phyloP scores from a whole-genome alignment of 2,329 filamentous ascomycete genomes.

The Diplodia seriata region DNA sequence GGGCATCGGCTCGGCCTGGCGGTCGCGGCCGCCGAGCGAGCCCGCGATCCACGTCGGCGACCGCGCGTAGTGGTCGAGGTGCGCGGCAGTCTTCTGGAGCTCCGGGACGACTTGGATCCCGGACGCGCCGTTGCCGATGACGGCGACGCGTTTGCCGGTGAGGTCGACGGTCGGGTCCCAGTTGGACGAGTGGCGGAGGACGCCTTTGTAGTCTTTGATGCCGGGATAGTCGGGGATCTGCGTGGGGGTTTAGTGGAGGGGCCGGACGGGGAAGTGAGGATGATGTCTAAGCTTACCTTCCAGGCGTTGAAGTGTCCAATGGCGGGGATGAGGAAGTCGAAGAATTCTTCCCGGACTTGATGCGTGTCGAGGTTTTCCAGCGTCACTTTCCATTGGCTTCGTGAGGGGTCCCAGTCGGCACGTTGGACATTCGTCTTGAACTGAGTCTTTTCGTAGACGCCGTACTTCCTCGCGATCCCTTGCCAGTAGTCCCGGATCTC shows the following conservation, averaged over 20 bases:
- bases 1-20: slow-evolving; percentile 52
- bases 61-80: slow-evolving; percentile 62
- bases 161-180: slow-evolving; percentile 64
- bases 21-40: slow-evolving; percentile 57
- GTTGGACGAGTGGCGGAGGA: slow-evolving; percentile 66
- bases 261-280: not conserved
- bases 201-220: slow-evolving; percentile 61
- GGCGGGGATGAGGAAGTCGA: slow-evolving; percentile 68
- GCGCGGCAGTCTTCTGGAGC: slow-evolving; percentile 60
- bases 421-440: slow-evolving; percentile 63
- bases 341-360: slow-evolving; percentile 54
- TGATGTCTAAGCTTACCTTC: not conserved
- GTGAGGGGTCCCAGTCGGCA: slow-evolving; percentile 61
- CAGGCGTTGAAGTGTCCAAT: slow-evolving; percentile 69
- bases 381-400: slow-evolving; percentile 64
- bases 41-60: slow-evolving; percentile 64
- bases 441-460: slow-evolving; percentile 66
- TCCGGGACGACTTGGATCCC: slow-evolving; percentile 70
- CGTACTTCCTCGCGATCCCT: slow-evolving; percentile 66
- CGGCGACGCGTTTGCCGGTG: slow-evolving; percentile 63
- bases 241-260: not conserved
- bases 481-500: slow-evolving; percentile 75
- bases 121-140: slow-evolving; percentile 70
- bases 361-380: slow-evolving; percentile 53
- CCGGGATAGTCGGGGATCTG: slow-evolving; percentile 66